A percentile compares a stretch with the other conserved stretches of the same genome.
These are phyloP conservation scores for Phellopilus nigrolimitatus DNA, from an alignment of 1,284 basidiomycete genomes.

Conservation along the genomic window DNA sequence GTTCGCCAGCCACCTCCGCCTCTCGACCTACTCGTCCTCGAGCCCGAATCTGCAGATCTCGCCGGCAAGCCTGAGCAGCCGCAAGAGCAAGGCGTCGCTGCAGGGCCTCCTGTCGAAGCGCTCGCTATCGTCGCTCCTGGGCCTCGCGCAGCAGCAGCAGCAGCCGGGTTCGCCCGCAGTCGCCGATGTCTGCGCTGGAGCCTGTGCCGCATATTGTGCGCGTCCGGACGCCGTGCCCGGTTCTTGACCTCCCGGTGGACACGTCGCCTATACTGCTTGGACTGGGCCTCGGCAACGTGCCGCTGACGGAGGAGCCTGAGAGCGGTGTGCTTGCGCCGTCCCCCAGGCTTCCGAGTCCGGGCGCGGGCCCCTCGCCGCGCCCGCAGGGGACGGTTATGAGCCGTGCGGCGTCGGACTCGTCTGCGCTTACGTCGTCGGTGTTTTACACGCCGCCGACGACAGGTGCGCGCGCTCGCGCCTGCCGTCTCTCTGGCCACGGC, in stretches of 20 bases:
- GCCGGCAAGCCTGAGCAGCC: slow-evolving; percentile 1
- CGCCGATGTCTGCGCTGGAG: slow-evolving; percentile 2
- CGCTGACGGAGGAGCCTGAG: not conserved
- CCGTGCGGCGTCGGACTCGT: slow-evolving; percentile 12
- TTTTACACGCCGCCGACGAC: slow-evolving; percentile 19
- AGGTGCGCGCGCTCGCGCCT: slow-evolving; percentile 6
- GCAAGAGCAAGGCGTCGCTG: slow-evolving; percentile 19
- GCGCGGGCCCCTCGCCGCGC: not conserved
- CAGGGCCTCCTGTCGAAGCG: slow-evolving; percentile 15
- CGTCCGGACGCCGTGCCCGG: slow-evolving; percentile 10
- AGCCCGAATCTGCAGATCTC: slow-evolving; percentile 15
- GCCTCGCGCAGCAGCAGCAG: slow-evolving; percentile 5
- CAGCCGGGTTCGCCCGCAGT: not conserved
- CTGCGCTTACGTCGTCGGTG: slow-evolving; percentile 14
- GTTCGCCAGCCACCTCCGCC: not conserved
- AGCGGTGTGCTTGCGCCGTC: not conserved
- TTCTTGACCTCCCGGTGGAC: slow-evolving; percentile 15
- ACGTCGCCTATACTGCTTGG: slow-evolving; percentile 9
- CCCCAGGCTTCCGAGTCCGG: not conserved
- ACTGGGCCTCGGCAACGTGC: not conserved
- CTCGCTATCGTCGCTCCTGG: slow-evolving; percentile 19
- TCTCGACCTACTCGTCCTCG: slow-evolving; percentile 13
- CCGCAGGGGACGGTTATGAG: slow-evolving; percentile 7
- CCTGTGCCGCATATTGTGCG: not conserved
- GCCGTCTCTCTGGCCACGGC: slow-evolving; percentile 6